Percentiles rank a stretch among this genome's conserved stretches.
Conservation (phyloP, 345 rosid genomes). For the Moricandia arvensis region DNA sequence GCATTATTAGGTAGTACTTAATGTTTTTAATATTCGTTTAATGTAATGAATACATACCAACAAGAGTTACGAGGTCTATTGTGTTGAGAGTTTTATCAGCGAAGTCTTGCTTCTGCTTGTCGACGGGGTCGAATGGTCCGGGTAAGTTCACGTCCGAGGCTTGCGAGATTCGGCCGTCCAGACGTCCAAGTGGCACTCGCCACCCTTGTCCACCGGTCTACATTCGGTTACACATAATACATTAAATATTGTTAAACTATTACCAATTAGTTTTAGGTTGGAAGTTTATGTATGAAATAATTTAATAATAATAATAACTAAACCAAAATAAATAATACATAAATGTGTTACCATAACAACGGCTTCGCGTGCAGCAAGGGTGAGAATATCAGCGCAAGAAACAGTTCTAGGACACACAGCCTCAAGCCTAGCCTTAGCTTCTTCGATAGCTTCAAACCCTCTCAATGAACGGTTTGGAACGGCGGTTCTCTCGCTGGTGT, state of each 20-base stretch:
- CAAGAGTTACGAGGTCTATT: slow-evolving; percentile 51
- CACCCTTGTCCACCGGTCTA: slow-evolving; percentile 38
- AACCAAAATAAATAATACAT: not conserved
- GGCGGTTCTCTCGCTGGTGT: slow-evolving; percentile 37
- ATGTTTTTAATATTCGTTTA: not conserved
- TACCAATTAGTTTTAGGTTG: too few species aligned
- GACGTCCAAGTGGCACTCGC: slow-evolving; percentile 39
- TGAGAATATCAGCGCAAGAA: slow-evolving; percentile 55
- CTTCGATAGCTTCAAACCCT: slow-evolving; percentile 45
- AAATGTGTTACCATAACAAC: slow-evolving; percentile 39
- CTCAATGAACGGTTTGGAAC: slow-evolving; percentile 33
- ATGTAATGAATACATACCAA: slow-evolving; percentile 34
- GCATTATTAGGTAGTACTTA: not conserved
- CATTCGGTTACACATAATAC: not conserved
- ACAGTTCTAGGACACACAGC: slow-evolving; percentile 41
- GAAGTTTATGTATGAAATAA: too few species aligned
- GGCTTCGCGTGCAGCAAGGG: slow-evolving; percentile 48
- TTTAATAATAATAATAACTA: too few species aligned
- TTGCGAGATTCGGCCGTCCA: slow-evolving; percentile 34
- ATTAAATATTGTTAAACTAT: too few species aligned
- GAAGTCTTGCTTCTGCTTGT: slow-evolving; percentile 42
- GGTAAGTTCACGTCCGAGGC: slow-evolving; percentile 42
- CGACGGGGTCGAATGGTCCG: slow-evolving; percentile 33
- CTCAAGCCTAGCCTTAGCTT: slow-evolving; percentile 42
- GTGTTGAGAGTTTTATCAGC: slow-evolving; percentile 37